Evolutionary conservation across 176 grass and related monocot species (phyloP).

Genomic region (Musa beccarii): DNA sequence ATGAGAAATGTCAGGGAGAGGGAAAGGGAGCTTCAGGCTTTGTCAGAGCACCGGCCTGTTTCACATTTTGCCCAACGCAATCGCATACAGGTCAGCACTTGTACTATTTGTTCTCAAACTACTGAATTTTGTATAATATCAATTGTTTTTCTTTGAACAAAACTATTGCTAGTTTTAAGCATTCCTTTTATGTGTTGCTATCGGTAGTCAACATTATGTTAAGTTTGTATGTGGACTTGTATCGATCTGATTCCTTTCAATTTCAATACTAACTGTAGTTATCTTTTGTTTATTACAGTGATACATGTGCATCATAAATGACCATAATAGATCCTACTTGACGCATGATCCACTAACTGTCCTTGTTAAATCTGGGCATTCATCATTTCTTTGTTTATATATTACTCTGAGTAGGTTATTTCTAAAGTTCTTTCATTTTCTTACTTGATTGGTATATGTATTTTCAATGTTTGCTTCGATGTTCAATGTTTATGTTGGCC

Average conservation of each 20-base stretch:
- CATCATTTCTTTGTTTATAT: background rate
- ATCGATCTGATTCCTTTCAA: too few species aligned
- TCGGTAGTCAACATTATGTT: background rate
- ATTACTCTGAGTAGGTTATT: background rate
- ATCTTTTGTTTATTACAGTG: too few species aligned
- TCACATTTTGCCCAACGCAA: conserved; percentile 58
- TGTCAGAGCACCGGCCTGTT: conserved; percentile 61
- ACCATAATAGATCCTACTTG: background rate
- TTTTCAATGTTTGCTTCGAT: background rate
- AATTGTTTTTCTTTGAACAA: background rate
- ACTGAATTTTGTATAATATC: background rate
- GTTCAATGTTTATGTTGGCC: background rate
- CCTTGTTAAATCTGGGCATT: background rate
- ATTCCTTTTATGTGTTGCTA: background rate
- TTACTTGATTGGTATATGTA: background rate
- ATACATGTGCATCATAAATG: too few species aligned
- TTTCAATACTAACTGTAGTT: too few species aligned
- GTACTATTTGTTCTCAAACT: background rate
- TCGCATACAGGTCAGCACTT: conserved; percentile 62
- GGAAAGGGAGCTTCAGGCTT: conserved; percentile 73
- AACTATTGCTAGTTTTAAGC: too few species aligned
- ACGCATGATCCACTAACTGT: background rate
- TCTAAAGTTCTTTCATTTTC: background rate
- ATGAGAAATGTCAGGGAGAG: conserved; percentile 51
- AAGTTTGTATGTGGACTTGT: too few species aligned